These are phyloP conservation scores for Metschnikowia dekortorum DNA, from an alignment of 805 yeast species.

Conservation along the genomic window DNA sequence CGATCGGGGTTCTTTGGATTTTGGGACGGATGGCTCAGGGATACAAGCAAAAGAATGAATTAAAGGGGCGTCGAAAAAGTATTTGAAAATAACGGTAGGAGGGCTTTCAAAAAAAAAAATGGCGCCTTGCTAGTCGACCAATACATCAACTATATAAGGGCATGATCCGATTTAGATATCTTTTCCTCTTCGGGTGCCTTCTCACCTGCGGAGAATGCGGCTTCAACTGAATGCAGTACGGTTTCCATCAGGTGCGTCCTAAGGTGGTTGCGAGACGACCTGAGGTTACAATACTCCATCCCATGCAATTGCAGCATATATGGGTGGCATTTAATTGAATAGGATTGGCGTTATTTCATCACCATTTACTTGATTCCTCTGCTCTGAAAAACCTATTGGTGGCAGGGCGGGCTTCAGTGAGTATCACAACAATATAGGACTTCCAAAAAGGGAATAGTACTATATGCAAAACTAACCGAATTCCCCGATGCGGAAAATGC, in stretches of 20 bases:
- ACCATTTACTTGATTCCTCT: too few species aligned
- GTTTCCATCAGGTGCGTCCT: neutral
- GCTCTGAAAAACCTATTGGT: neutral
- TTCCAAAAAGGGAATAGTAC: neutral
- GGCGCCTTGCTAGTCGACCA: neutral
- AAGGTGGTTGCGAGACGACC: neutral
- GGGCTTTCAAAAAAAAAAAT: neutral
- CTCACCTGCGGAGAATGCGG: constrained; percentile 3
- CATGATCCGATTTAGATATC: neutral
- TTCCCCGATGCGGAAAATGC: constrained; percentile 5
- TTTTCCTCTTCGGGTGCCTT: constrained; percentile 8
- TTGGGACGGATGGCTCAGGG: neutral
- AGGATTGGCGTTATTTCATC: too few species aligned
- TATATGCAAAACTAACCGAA: neutral
- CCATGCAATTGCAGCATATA: too few species aligned
- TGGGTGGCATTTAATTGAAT: too few species aligned
- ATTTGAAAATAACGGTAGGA: neutral
- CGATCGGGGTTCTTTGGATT: neutral
- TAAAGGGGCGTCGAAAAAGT: neutral
- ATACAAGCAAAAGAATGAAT: neutral
- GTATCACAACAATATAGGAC: neutral
- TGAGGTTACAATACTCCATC: neutral
- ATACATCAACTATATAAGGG: constrained; percentile 2
- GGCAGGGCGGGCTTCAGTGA: neutral
- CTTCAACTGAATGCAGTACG: neutral